phyloP scores from a whole-genome alignment of 2,329 filamentous ascomycete species.

The Monosporascus sp. region DNA sequence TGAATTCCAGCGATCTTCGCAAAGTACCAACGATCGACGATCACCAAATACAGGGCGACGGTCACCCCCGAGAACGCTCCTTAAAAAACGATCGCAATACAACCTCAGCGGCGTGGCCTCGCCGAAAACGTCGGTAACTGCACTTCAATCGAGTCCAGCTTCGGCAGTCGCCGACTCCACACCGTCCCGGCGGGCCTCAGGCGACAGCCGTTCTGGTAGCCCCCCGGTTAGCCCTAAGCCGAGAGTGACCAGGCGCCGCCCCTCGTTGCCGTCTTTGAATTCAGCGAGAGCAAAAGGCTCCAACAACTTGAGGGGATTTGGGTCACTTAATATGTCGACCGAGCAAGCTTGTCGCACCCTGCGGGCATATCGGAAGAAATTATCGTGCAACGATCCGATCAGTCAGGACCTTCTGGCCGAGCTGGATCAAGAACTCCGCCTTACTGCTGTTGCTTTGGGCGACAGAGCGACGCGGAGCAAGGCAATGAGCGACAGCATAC shows the following conservation, averaged over 20 bases:
- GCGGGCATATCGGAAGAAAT: conserved; percentile 58
- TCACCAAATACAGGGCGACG: conserved; percentile 40
- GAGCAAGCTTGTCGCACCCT: conserved; percentile 61
- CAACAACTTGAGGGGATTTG: conserved; percentile 45
- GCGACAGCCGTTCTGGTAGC: conserved; percentile 40
- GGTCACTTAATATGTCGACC: conserved; percentile 57
- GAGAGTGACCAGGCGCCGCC: conserved; percentile 42
- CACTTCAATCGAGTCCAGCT: conserved; percentile 38
- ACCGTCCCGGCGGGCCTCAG: conserved; percentile 44
- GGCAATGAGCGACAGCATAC: conserved; percentile 51
- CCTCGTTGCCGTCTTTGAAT: conserved; percentile 50
- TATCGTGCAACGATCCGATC: conserved; percentile 52
- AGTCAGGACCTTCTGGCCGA: conserved; percentile 55
- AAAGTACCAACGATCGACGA: neutral
- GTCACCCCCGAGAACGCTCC: conserved; percentile 51
- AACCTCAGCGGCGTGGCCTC: conserved; percentile 33
- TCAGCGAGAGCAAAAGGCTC: conserved; percentile 46
- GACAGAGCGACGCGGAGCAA: conserved; percentile 51
- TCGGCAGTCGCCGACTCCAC: conserved; percentile 39
- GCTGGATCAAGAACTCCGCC: conserved; percentile 59
- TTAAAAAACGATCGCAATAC: conserved; percentile 50
- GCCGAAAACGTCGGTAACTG: conserved; percentile 35
- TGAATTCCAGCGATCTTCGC: conserved; percentile 60
- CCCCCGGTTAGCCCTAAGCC: conserved; percentile 47
- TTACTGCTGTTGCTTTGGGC: conserved; percentile 57